Conservation (phyloP, 192 early-diverging fungal genomes). For the Hyaloraphidium curvatum region DNA sequence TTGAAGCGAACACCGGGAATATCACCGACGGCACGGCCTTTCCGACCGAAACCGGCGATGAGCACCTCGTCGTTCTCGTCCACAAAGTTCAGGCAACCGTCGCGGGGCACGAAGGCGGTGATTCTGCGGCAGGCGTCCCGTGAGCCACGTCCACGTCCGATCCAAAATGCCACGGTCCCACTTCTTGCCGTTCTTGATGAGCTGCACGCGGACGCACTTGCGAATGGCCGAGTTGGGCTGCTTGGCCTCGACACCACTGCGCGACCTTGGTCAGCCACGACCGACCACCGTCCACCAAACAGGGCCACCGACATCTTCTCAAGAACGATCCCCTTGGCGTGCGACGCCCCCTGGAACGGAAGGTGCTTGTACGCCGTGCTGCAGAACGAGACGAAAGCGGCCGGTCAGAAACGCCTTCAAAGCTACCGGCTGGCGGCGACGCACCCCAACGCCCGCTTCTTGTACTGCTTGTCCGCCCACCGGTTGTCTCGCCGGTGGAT, state of each 20-base stretch:
- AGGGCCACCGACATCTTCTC: conserved; percentile 81
- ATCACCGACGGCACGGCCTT: conserved; percentile 98
- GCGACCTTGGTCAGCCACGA: not conserved
- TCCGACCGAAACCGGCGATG: conserved; percentile 99
- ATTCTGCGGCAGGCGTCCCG: no score
- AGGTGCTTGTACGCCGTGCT: conserved; percentile 96
- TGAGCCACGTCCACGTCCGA: no score
- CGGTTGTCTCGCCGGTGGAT: conserved; percentile 93
- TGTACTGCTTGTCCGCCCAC: conserved; percentile 99
- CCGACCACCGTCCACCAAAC: not conserved
- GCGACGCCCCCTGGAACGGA: conserved; percentile 98
- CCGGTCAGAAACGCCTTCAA: no score
- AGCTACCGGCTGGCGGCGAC: no score
- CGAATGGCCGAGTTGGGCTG: conserved; percentile 99
- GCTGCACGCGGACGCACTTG: conserved; percentile 99
- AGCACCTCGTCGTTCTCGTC: conserved; percentile 99
- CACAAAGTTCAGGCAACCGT: conserved; percentile 99
- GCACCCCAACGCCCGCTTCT: conserved; percentile 93
- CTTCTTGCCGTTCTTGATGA: conserved; percentile 99
- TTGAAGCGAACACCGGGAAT: conserved; percentile 99
- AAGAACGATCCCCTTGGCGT: conserved; percentile 99
- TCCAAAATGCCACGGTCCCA: no score
- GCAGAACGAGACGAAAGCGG: no score
- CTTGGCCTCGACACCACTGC: conserved; percentile 98
- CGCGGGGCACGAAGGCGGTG: conserved; percentile 99